These are phyloP conservation scores for Blumeria graminis DNA, from an alignment of 2,329 filamentous ascomycete genomes.

Conservation along the genomic window DNA sequence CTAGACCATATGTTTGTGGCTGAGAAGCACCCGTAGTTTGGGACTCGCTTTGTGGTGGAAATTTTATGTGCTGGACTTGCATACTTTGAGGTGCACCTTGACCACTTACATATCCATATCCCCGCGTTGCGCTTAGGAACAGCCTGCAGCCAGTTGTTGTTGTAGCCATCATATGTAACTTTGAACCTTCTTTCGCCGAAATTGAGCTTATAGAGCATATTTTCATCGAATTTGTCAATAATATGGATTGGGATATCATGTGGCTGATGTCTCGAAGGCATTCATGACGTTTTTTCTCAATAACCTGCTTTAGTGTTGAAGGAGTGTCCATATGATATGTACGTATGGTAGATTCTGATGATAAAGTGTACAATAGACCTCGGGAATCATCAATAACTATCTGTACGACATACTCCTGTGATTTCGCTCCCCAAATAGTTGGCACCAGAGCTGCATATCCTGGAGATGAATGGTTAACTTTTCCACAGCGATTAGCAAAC, in stretches of 20 bases:
- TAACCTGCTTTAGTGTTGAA: conserved; percentile 35
- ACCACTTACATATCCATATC: conserved; percentile 35
- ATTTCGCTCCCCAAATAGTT: conserved; percentile 24
- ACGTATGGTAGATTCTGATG: conserved; percentile 65
- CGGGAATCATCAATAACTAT: conserved; percentile 77
- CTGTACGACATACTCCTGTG: conserved; percentile 42
- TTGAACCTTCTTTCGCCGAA: conserved; percentile 50
- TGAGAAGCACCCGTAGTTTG: conserved; percentile 11
- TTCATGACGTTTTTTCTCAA: conserved; percentile 34
- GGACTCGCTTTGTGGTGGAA: conserved; percentile 37
- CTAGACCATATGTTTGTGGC: conserved; percentile 7
- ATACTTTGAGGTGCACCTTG: conserved; percentile 60
- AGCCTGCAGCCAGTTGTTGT: conserved; percentile 79
- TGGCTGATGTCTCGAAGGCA: conserved; percentile 57
- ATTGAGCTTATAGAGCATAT: conserved; percentile 78
- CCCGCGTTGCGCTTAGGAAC: conserved; percentile 69
- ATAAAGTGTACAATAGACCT: conserved; percentile 76
- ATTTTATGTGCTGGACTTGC: conserved; percentile 93
- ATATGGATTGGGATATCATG: conserved; percentile 49
- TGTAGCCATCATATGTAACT: conserved; percentile 71
- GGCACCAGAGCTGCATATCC: conserved; percentile 44
- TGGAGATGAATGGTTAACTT: conserved; percentile 65
- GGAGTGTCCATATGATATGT: conserved; percentile 65
- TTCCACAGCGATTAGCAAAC: conserved; percentile 75
- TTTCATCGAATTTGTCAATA: conserved; percentile 43